Conservation (phyloP, 208 protist species). For the Trypanosoma boissoni region DNA sequence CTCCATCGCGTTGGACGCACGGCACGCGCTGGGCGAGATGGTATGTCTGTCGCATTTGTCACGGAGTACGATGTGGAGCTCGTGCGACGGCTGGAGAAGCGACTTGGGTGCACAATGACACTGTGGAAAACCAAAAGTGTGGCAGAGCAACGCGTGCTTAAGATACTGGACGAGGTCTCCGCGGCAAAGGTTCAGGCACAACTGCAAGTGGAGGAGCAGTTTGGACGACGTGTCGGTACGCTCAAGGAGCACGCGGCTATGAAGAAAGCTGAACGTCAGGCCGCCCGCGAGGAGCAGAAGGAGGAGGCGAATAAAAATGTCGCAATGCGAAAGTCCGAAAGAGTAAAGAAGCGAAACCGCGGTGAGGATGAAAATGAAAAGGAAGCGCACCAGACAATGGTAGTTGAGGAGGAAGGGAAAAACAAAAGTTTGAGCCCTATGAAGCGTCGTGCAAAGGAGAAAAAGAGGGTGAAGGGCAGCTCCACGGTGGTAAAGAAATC, state of each 20-base stretch:
- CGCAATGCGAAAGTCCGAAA: too few relatives aligned
- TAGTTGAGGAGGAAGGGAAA: conserved; percentile 5
- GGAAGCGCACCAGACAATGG: too few relatives aligned
- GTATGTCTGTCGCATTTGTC: conserved; percentile 67
- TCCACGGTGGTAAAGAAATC: too few relatives aligned
- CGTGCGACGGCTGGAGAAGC: conserved; percentile 64
- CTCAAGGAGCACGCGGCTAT: conserved; percentile 57
- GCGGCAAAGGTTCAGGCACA: conserved; percentile 79
- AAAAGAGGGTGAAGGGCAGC: not conserved
- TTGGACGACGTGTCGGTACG: conserved; percentile 49
- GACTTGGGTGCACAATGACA: conserved; percentile 28
- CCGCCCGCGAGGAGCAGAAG: not conserved
- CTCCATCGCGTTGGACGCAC: conserved; percentile 98
- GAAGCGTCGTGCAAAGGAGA: conserved; percentile 8
- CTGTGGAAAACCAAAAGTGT: conserved; percentile 56
- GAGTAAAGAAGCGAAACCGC: too few relatives aligned
- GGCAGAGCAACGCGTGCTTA: conserved; percentile 46
- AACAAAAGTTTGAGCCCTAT: conserved; percentile 4
- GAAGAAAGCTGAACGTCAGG: conserved; percentile 23
- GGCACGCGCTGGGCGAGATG: conserved; percentile 84
- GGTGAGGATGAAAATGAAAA: too few relatives aligned
- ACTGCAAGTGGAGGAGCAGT: conserved; percentile 77
- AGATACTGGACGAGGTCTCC: conserved; percentile 78
- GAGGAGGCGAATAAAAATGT: conserved; percentile 2
- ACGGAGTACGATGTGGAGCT: conserved; percentile 81